Base-by-base conservation (phyloP, 2,329 filamentous ascomycete species). In the Mycosphaerelloides madeirae region DNA sequence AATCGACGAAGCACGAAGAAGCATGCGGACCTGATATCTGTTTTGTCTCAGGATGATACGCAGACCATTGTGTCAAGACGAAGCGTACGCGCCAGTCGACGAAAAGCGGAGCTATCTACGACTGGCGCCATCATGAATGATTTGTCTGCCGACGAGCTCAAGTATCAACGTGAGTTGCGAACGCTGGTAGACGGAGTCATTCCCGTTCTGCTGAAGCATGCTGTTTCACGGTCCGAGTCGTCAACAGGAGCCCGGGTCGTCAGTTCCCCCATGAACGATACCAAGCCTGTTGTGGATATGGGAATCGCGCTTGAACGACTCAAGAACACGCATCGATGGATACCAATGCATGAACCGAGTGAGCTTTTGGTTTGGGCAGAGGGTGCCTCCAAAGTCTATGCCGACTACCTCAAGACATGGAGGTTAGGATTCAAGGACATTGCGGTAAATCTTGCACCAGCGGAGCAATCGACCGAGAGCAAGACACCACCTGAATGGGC, bases 101-200 rank as follows among this genome's bases (percentile, higher is more conserved):
- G 79, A 59, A 78, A 29, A 71, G 83, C 40, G 9, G 78, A 80
- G 22, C 80, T 77, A 44, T 81, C 85, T 31, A 90, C 84, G 1
- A 74, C 88, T 9, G 74, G 79, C 16, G 88, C 91, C 52, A 71
- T 97, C 15, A 77, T 97, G 64, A 76, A 77, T 41, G 89, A 95
- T 60, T 81, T 98, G 51, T 74, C 79, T 9, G 79, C 84, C 4
- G 93, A 97, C 56, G 93, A 98, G 66, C 72, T 79, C 34, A 85
- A 93, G 55, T 98, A 97, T 62, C 84, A 85, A 67, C 80, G 90
- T 43, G 93, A 98, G 66, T 76, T 98, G 25, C 88, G 89, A 61
- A 96, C 93, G 0, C 70, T 98, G 25, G 90, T 97, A 6, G 90
- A 95, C 57, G 93, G 93, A 44, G 91, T 98, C 16, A 87, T 98